Percentiles rank a stretch among this genome's conserved stretches.
These are phyloP conservation scores for Psilocybe subaeruginosa DNA, from an alignment of 768 basidiomycete genomes.

Conservation along the genomic window DNA sequence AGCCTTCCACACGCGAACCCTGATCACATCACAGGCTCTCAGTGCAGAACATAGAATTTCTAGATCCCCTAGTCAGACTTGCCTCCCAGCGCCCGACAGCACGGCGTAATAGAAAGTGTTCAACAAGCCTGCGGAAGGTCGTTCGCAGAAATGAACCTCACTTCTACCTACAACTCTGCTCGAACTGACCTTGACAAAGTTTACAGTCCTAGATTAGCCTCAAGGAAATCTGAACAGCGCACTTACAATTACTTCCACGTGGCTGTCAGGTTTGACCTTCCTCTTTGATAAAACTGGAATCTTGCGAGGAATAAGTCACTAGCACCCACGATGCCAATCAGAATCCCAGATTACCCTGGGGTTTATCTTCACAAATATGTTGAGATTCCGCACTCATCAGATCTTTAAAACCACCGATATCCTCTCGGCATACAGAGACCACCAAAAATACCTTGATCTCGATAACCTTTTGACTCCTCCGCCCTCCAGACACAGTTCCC, in stretches of 20 bases:
- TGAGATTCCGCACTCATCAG: slow-evolving; percentile 18
- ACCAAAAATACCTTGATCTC: slow-evolving; percentile 20
- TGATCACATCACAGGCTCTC: slow-evolving; percentile 28
- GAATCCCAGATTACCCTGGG: slow-evolving; percentile 31
- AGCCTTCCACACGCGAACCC: slow-evolving; percentile 22
- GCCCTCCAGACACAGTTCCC: slow-evolving; percentile 9
- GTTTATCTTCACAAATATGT: slow-evolving; percentile 20
- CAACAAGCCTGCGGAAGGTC: slow-evolving; percentile 13
- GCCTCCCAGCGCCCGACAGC: slow-evolving; percentile 23
- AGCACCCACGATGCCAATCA: slow-evolving; percentile 24
- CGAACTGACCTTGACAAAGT: slow-evolving; percentile 5
- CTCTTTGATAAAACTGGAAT: slow-evolving; percentile 12
- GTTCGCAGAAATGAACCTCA: slow-evolving; percentile 4
- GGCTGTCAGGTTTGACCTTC: slow-evolving; percentile 17
- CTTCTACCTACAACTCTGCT: slow-evolving; percentile 2
- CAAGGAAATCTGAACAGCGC: slow-evolving; percentile 13
- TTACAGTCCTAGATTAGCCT: slow-evolving; percentile 17
- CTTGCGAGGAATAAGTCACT: slow-evolving; percentile 8
- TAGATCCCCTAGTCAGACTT: slow-evolving; percentile 26
- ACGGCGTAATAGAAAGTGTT: slow-evolving; percentile 30
- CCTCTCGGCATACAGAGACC: slow-evolving; percentile 10
- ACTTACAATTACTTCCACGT: slow-evolving; percentile 27
- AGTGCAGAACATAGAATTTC: slow-evolving; percentile 30
- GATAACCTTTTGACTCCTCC: slow-evolving; percentile 32
- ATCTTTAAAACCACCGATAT: slow-evolving; percentile 21